phyloP scores from a whole-genome alignment of 202 grass and related monocot genomes.

The Schoenoplectus tabernaemontani region DNA sequence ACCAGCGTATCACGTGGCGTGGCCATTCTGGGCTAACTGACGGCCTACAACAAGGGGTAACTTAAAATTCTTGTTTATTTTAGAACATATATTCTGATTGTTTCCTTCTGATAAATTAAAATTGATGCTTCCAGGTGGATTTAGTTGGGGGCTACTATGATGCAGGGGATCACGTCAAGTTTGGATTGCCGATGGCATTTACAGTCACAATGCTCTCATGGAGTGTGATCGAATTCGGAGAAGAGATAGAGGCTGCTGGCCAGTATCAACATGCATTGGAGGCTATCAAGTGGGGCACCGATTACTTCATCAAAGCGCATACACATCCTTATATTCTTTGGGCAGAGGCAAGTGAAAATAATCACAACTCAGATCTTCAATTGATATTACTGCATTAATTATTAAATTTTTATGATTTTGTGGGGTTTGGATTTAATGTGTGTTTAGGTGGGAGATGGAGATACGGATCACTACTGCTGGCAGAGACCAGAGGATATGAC shows the following conservation, averaged over 20 bases:
- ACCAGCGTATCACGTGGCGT: conserved; percentile 63
- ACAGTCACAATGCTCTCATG: conserved; percentile 90
- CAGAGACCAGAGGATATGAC: conserved; percentile 54
- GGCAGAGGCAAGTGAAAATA: conserved; percentile 72
- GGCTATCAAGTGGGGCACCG: conserved; percentile 49
- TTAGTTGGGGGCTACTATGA: conserved; percentile 85
- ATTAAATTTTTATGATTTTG: background rate
- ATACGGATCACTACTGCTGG: conserved; percentile 93
- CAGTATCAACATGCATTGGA: conserved; percentile 57
- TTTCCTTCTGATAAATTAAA: background rate
- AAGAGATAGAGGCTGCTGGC: conserved; percentile 45
- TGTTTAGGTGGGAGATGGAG: conserved; percentile 73
- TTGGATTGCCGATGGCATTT: conserved; percentile 94
- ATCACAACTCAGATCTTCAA: no score
- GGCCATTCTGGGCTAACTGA: conserved; percentile 84
- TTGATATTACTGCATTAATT: no score
- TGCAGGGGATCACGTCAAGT: conserved; percentile 92
- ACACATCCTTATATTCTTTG: conserved; percentile 74
- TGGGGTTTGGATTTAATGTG: background rate
- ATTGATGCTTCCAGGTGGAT: conserved; percentile 36
- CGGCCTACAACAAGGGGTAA: conserved; percentile 67
- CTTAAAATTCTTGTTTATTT: background rate
- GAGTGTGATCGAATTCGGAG: conserved; percentile 61
- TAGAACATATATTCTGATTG: background rate
- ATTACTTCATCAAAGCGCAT: conserved; percentile 42